A percentile compares a stretch with the other conserved stretches of the same genome.
Evolutionary conservation across 345 rosid species (phyloP).

Genomic region (Sisymbrium altissimum): DNA sequence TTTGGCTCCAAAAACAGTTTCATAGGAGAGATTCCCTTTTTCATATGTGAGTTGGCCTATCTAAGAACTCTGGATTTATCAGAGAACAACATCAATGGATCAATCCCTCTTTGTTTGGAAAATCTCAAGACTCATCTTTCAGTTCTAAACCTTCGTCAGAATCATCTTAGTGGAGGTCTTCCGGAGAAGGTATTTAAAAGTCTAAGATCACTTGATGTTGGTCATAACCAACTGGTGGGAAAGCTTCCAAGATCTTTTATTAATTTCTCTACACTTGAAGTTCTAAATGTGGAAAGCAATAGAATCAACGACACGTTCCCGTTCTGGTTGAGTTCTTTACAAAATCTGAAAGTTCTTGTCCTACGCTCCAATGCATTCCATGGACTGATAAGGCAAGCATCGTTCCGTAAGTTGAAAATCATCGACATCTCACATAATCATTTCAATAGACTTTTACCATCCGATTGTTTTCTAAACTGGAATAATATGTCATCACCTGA

Average conservation of each 20-base stretch:
- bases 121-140: not conserved
- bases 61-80: not conserved
- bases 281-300: slow-evolving; percentile 3
- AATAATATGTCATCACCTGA: not conserved
- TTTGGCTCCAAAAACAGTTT: not conserved
- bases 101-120: not conserved
- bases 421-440: not conserved
- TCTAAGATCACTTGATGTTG: slow-evolving; percentile 7
- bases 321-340: not conserved
- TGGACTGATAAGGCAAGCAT: not conserved
- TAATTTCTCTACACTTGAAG: not conserved
- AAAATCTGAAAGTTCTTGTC: not conserved
- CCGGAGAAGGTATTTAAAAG: not conserved
- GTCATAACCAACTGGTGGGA: slow-evolving; percentile 28
- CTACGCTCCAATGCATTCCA: not conserved
- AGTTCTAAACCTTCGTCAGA: not conserved
- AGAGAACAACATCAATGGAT: not conserved
- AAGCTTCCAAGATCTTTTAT: slow-evolving; percentile 4
- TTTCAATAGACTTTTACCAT: not conserved
- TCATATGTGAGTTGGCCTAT: not conserved
- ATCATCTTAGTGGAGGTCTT: not conserved
- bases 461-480: not conserved
- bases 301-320: not conserved
- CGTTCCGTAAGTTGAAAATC: not conserved
- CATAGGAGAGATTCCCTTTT: not conserved